These are phyloP conservation scores for Pseudomassariella vexata DNA, from an alignment of 2,329 filamentous ascomycete genomes.

Conservation along the genomic window DNA sequence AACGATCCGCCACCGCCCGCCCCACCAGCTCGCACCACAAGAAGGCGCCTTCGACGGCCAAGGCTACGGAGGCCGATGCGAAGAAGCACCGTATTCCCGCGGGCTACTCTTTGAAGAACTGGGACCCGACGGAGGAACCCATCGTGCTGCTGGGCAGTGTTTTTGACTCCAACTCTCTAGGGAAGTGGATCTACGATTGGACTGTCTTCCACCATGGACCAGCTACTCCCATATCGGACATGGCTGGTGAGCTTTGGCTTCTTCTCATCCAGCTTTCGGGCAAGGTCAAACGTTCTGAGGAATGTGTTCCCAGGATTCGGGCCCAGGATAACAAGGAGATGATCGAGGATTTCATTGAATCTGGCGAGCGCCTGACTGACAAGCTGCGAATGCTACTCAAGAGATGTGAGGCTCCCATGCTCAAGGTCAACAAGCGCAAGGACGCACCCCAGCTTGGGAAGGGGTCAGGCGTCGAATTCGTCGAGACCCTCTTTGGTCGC, in stretches of 20 bases:
- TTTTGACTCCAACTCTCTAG: conserved; percentile 94
- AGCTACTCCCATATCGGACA: conserved; percentile 72
- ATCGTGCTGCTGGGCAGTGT: conserved; percentile 93
- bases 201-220: conserved; percentile 86
- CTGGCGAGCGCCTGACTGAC: conserved; percentile 78
- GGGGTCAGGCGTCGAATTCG: conserved; percentile 90
- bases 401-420: conserved; percentile 90
- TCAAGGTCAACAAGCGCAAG: conserved; percentile 75
- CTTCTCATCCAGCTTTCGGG: conserved; percentile 88
- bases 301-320: conserved; percentile 67
- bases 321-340: conserved; percentile 69
- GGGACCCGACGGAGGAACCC: conserved; percentile 90
- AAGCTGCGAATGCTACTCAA: conserved; percentile 84
- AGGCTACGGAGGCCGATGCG: conserved; percentile 56
- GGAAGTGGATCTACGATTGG: conserved; percentile 99
- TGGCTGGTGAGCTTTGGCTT: conserved; percentile 93
- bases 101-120: conserved; percentile 95
- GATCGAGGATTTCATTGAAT: conserved; percentile 84
- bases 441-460: conserved; percentile 73
- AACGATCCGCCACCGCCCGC: conserved; percentile 46
- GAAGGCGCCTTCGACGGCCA: conserved; percentile 26
- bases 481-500: conserved; percentile 89
- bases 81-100: conserved; percentile 69
- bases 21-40: conserved; percentile 36
- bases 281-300: conserved; percentile 88